Conservation (phyloP, 2,329 filamentous ascomycete species). For the Beauveria varroae region DNA sequence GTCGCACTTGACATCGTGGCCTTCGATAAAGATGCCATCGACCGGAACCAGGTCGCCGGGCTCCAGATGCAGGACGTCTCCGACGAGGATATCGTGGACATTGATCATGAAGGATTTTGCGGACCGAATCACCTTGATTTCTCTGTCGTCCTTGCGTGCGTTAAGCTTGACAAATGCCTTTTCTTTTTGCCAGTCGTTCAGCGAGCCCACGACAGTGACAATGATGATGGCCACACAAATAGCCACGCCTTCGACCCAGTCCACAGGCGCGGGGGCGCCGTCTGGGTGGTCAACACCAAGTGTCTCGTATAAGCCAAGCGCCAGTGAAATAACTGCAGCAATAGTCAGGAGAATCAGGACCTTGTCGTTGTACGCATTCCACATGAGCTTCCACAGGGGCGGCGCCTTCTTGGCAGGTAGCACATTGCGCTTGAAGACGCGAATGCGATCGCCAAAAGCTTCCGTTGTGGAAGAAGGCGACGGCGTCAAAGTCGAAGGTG, state of each 20-base stretch:
- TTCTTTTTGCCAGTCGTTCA: slow-evolving; percentile 64
- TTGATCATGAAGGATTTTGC: slow-evolving; percentile 57
- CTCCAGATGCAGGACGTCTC: slow-evolving; percentile 61
- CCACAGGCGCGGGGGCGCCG: slow-evolving; percentile 35
- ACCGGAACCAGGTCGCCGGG: slow-evolving; percentile 64
- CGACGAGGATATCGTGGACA: slow-evolving; percentile 59
- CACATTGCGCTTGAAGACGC: slow-evolving; percentile 39
- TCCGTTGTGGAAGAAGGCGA: slow-evolving; percentile 15
- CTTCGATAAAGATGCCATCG: slow-evolving; percentile 60
- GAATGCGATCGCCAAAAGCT: slow-evolving; percentile 8
- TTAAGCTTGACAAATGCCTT: slow-evolving; percentile 58
- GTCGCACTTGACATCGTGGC: slow-evolving; percentile 51
- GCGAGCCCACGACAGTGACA: slow-evolving; percentile 53
- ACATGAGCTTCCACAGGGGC: slow-evolving; percentile 53
- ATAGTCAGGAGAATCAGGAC: slow-evolving; percentile 63
- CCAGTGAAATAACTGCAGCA: slow-evolving; percentile 61
- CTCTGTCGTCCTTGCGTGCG: slow-evolving; percentile 53
- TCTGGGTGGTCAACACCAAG: slow-evolving; percentile 30
- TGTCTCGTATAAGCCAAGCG: slow-evolving; percentile 62
- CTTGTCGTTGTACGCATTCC: slow-evolving; percentile 67
- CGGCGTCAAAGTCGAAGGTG: slow-evolving; percentile 46
- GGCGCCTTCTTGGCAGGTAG: slow-evolving; percentile 58
- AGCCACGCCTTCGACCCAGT: slow-evolving; percentile 62
- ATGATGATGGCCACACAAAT: slow-evolving; percentile 59
- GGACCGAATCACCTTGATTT: slow-evolving; percentile 59